Percentiles rank a stretch among this genome's conserved stretches.
These are phyloP conservation scores for Graphium sp. DNA, from an alignment of 2,329 filamentous ascomycete species.

Conservation along the genomic window DNA sequence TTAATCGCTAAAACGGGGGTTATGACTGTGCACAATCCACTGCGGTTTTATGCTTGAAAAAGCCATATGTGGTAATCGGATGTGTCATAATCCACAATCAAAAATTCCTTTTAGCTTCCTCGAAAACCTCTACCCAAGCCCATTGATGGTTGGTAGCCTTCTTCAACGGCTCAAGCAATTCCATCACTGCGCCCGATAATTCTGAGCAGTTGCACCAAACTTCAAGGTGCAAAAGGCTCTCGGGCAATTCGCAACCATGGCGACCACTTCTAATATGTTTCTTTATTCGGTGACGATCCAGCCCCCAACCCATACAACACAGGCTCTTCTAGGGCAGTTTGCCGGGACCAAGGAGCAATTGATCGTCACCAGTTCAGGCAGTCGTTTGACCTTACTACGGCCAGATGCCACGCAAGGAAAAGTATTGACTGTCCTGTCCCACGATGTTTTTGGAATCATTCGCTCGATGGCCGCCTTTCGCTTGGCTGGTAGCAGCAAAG, in stretches of 20 bases:
- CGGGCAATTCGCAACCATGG: constrained; percentile 46
- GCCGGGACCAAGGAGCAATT: constrained; percentile 94
- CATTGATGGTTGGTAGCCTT: too few relatives aligned
- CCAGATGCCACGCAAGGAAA: constrained; percentile 77
- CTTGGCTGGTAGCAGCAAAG: constrained; percentile 86
- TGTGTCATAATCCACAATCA: too few relatives aligned
- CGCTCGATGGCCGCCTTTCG: constrained; percentile 77
- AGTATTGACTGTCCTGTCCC: constrained; percentile 70
- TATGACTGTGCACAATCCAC: too few relatives aligned
- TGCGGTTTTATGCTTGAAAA: too few relatives aligned
- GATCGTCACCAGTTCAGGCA: constrained; percentile 85
- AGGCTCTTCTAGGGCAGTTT: constrained; percentile 90
- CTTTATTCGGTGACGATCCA: constrained; percentile 96
- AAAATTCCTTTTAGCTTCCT: too few relatives aligned
- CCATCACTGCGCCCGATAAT: too few relatives aligned
- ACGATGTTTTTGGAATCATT: constrained; percentile 94
- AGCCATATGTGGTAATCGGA: too few relatives aligned
- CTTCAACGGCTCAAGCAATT: too few relatives aligned
- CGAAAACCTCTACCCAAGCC: too few relatives aligned
- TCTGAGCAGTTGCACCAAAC: too few relatives aligned
- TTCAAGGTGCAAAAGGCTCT: constrained; percentile 5
- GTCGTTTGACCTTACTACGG: constrained; percentile 72
- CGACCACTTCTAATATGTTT: constrained; percentile 96
- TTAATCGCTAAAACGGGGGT: too few relatives aligned
- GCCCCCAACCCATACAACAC: constrained; percentile 72